phyloP scores from a whole-genome alignment of 805 yeast species.

The Kazachstania kunashirensis region DNA sequence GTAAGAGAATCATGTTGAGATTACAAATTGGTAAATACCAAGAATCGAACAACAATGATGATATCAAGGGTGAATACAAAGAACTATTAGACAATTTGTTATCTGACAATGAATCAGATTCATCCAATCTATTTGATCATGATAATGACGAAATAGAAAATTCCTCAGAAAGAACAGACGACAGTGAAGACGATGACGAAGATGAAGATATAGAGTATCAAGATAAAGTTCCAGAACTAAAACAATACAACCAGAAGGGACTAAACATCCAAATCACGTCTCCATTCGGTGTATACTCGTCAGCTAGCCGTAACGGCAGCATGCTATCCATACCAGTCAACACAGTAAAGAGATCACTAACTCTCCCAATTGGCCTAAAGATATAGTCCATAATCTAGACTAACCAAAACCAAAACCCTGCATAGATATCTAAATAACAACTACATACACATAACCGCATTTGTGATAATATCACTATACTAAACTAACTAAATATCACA shows the following conservation, averaged over 20 bases:
- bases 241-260: background rate
- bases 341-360: conserved; percentile 22
- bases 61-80: conserved; percentile 8
- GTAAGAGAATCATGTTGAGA: conserved; percentile 22
- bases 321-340: conserved; percentile 12
- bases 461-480: no score
- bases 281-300: conserved; percentile 6
- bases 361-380: conserved; percentile 25
- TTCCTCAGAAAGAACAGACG: background rate
- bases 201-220: conserved; percentile 3
- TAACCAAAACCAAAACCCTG: no score
- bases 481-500: no score
- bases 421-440: no score
- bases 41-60: conserved; percentile 8
- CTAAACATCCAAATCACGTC: conserved; percentile 5
- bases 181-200: conserved; percentile 4
- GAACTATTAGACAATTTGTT: conserved; percentile 2
- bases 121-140: conserved; percentile 5
- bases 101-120: conserved; percentile 4
- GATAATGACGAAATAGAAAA: conserved; percentile 4
- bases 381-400: no score
- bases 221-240: background rate
- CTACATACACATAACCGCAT: no score
- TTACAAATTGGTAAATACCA: conserved; percentile 22
- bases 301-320: conserved; percentile 8